Percentiles rank a stretch among this genome's conserved stretches.
phyloP scores from a whole-genome alignment of 139 green algal genomes.

The Nannochloris sp. region DNA sequence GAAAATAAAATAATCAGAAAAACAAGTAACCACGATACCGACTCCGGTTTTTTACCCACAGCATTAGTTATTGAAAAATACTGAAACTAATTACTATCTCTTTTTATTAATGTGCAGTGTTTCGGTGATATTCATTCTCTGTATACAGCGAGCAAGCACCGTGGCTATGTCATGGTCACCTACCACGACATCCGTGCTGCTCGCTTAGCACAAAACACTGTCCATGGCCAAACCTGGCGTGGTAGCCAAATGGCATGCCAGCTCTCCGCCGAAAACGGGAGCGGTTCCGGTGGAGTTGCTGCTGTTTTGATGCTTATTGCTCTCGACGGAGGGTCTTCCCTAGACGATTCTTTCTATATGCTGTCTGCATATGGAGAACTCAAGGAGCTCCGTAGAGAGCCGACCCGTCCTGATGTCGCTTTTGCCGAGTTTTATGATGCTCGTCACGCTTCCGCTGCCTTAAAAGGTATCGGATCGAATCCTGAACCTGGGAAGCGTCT shows the following conservation, averaged over 20 bases:
- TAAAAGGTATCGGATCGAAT: constrained; percentile 2
- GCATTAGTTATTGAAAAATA: too few relatives aligned
- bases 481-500: constrained; percentile 8
- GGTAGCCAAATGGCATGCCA: constrained; percentile 34
- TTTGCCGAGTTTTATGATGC: constrained; percentile 88
- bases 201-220: constrained; percentile 47
- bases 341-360: constrained; percentile 63
- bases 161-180: constrained; percentile 80
- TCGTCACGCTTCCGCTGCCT: constrained; percentile 24
- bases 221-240: constrained; percentile 45
- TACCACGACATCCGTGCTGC: constrained; percentile 87
- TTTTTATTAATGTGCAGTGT: constrained; percentile 46
- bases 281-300: not conserved
- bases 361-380: constrained; percentile 85
- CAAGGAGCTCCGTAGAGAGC: constrained; percentile 30
- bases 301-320: constrained; percentile 80
- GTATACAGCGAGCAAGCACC: constrained; percentile 68
- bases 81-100: too few relatives aligned
- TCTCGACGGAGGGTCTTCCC: constrained; percentile 52
- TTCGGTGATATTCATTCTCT: constrained; percentile 79
- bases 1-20: too few relatives aligned
- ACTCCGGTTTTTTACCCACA: too few relatives aligned
- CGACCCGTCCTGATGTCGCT: constrained; percentile 13
- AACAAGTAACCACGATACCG: too few relatives aligned
- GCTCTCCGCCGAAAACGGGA: not conserved